Percentiles rank a stretch among this genome's conserved stretches.
Evolutionary conservation across 1,139 yeast species (phyloP).

Genomic region (Saccharomyces pastorianus): DNA sequence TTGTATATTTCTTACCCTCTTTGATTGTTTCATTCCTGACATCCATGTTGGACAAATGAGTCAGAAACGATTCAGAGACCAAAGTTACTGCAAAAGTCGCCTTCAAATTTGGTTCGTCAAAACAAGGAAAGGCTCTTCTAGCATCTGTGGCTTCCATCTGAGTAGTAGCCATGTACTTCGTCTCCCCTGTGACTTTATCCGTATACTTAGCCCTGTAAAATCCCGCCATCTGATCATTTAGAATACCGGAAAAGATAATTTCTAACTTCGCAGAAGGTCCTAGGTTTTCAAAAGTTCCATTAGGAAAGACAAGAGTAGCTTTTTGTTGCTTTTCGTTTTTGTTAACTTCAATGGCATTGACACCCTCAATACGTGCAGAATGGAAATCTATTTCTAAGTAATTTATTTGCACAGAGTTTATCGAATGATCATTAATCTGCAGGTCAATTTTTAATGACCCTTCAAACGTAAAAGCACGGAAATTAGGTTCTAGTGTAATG

Average conservation of each 20-base stretch:
- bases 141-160: constrained; percentile 90
- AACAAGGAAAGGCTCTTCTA: constrained; percentile 84
- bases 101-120: constrained; percentile 80
- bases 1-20: constrained; percentile 43
- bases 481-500: constrained; percentile 60
- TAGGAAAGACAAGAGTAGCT: constrained; percentile 48
- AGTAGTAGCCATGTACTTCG: constrained; percentile 65
- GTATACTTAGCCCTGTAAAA: constrained; percentile 70
- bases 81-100: constrained; percentile 67
- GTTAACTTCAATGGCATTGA: constrained; percentile 29
- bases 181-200: constrained; percentile 42
- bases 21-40: constrained; percentile 42
- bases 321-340: constrained; percentile 52
- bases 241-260: constrained; percentile 55
- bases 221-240: constrained; percentile 78
- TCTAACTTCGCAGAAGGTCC: constrained; percentile 34
- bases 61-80: constrained; percentile 49
- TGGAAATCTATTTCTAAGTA: constrained; percentile 53
- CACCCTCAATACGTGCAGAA: constrained; percentile 41
- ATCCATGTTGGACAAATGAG: constrained; percentile 78
- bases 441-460: constrained; percentile 60
- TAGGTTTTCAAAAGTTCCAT: constrained; percentile 37
- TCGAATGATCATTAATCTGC: constrained; percentile 42
- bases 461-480: constrained; percentile 56
- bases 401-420: constrained; percentile 37